A percentile compares a stretch with the other conserved stretches of the same genome.
These are phyloP conservation scores for Reticulascus tulasneorum DNA, from an alignment of 2,329 filamentous ascomycete genomes.

Conservation along the genomic window DNA sequence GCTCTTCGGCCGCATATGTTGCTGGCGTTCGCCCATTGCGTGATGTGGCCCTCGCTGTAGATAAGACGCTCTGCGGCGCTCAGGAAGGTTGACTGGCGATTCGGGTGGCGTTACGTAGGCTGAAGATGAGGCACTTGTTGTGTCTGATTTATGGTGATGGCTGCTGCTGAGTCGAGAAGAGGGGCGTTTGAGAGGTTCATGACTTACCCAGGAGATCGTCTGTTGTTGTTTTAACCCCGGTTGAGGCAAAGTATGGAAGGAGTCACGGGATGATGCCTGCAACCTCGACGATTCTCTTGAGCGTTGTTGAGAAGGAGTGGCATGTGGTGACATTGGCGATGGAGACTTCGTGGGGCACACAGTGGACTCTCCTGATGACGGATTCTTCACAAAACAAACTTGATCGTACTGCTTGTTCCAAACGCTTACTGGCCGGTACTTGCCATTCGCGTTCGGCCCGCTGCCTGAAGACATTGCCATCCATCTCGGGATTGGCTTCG, in stretches of 20 bases:
- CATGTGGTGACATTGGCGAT: not conserved
- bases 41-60: no score
- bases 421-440: not conserved
- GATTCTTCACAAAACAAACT: no score
- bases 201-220: conserved; percentile 26
- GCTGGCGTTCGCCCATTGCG: not conserved
- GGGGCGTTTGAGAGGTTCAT: conserved; percentile 35
- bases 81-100: no score
- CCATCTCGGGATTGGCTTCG: conserved; percentile 48
- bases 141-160: conserved; percentile 15
- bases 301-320: not conserved
- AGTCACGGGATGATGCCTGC: not conserved
- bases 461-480: conserved; percentile 26
- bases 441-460: conserved; percentile 15
- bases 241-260: not conserved
- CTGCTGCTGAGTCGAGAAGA: conserved; percentile 27
- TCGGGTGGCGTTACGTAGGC: conserved; percentile 27
- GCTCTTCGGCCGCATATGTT: conserved; percentile 3
- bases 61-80: no score
- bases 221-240: conserved; percentile 3
- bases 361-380: conserved; percentile 4
- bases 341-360: conserved; percentile 1
- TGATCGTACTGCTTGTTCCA: not conserved
- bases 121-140: conserved; percentile 18
- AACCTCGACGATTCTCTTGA: no score